These are phyloP conservation scores for Aspergillus phoenicis DNA, from an alignment of 2,329 filamentous ascomycete genomes.

Conservation along the genomic window DNA sequence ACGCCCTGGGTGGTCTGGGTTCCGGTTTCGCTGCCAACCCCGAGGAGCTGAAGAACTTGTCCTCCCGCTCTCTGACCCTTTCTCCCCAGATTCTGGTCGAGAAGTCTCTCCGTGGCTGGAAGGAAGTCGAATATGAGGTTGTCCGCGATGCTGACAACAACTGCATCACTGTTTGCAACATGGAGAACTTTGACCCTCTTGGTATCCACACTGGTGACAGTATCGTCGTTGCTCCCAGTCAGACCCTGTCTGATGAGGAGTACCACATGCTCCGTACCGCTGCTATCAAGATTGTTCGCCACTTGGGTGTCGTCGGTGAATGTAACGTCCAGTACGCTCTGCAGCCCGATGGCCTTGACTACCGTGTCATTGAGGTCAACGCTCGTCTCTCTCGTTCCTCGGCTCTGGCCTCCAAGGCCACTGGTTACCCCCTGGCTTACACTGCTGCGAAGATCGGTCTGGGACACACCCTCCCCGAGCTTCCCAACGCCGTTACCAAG, in stretches of 20 bases:
- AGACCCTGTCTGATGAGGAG: conserved; percentile 96
- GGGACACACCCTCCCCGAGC: conserved; percentile 89
- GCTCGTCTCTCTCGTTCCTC: conserved; percentile 97
- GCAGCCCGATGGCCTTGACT: conserved; percentile 94
- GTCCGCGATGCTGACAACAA: conserved; percentile 97
- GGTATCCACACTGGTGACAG: conserved; percentile 98
- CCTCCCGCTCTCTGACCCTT: conserved; percentile 86
- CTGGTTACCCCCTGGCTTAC: conserved; percentile 94
- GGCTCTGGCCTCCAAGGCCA: conserved; percentile 95
- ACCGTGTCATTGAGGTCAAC: conserved; percentile 98
- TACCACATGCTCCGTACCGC: conserved; percentile 99
- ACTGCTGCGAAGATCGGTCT: conserved; percentile 98
- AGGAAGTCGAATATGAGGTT: conserved; percentile 98
- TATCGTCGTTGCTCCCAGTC: conserved; percentile 94
- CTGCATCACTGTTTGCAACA: conserved; percentile 98
- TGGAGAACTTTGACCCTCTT: conserved; percentile 98
- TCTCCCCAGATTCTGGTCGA: conserved; percentile 97
- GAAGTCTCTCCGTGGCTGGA: conserved; percentile 99
- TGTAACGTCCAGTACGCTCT: conserved; percentile 98
- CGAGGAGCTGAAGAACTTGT: conserved; percentile 91
- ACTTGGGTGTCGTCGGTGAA: conserved; percentile 95
- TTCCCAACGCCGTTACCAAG: conserved; percentile 97
- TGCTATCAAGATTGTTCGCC: conserved; percentile 96
- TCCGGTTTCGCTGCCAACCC: conserved; percentile 94
- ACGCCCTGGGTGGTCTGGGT: conserved; percentile 91